Base-by-base conservation (phyloP, 2,329 filamentous ascomycete species). In the Sclerotiophoma versabilis region DNA sequence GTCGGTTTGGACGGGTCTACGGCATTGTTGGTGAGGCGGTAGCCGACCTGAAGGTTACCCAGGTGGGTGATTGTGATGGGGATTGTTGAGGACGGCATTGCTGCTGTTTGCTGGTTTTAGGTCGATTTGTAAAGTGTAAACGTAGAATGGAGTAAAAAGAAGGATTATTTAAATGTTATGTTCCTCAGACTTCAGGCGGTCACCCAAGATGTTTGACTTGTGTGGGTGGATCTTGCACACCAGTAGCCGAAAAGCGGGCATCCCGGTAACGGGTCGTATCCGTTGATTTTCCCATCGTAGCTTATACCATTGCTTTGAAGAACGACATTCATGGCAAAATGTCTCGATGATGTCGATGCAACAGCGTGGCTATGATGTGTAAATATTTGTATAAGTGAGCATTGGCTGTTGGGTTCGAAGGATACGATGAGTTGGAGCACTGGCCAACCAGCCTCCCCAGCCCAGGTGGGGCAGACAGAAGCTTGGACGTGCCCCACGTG, bases 21-120 rank as follows among this genome's bases (percentile, higher is more conserved):
- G 10, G 43, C 43, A 44, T 55, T 42, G 37, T 51, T 55, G 26
- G 42, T 37, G 8, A 58, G 51, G 39, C 56, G 56, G 39, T 58
- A 58, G 36, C 56, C 56, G 37, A 58, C 51, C 29, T 55, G 8
- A 12, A 58, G 44, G 38, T 29, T 20, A 19, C 56, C 56, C 6
- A 58, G 56, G 32, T 58, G 56, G 23, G 56, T 52, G 25, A 58
- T 25, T n/a, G 37, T 36, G 34, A 58, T 38, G 7, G 47, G 27
- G 14, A 58, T 30, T 11, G 52, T 56, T 1, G 51, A 19, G 9
- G 43, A 45, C n/a, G 50, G 32, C 50, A 58, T 58, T 30, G 9
- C 39, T 41, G n/a, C 7, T 45, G 12, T 11, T 20, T 4, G 10
- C 5, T 11, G 7, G 2, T 0, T 6, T 5, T 5, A 8, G 11